A percentile compares a stretch with the other conserved stretches of the same genome.
Conservation (phyloP, 139 green algal species). For the Pleodorina starrii region DNA sequence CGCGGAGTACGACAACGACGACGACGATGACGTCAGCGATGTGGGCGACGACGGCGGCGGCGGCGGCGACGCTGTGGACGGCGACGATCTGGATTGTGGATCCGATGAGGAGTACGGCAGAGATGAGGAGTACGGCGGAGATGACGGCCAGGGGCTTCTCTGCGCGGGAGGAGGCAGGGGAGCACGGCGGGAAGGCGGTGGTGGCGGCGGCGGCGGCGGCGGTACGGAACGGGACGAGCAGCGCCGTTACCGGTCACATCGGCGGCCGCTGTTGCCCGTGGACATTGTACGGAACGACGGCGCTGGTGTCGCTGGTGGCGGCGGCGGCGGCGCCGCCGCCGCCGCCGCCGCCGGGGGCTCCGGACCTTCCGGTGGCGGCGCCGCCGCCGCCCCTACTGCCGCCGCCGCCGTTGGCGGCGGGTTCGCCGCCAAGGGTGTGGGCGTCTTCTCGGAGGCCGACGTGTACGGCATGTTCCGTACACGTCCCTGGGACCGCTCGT, state of each 20-base stretch:
- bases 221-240: not conserved
- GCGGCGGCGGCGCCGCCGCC: not conserved
- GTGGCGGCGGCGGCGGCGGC: not conserved
- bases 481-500: slow-evolving; percentile 60
- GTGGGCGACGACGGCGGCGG: not conserved
- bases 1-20: not conserved
- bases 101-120: not conserved
- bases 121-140: not conserved
- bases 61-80: not conserved
- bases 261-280: not conserved
- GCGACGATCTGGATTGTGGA: not conserved
- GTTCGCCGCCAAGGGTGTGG: not conserved
- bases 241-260: not conserved
- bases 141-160: not conserved
- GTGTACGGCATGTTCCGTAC: slow-evolving; percentile 55
- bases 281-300: not conserved
- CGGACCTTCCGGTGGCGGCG: not conserved
- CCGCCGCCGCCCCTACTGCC: not conserved
- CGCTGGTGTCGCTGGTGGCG: too few species aligned
- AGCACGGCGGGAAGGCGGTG: not conserved
- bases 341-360: not conserved
- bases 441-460: slow-evolving; percentile 42
- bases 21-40: not conserved
- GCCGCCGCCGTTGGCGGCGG: not conserved
- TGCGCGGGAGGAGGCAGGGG: not conserved